Conservation (phyloP, 1,284 basidiomycete genomes). For the Leccinum griseonigrum region DNA sequence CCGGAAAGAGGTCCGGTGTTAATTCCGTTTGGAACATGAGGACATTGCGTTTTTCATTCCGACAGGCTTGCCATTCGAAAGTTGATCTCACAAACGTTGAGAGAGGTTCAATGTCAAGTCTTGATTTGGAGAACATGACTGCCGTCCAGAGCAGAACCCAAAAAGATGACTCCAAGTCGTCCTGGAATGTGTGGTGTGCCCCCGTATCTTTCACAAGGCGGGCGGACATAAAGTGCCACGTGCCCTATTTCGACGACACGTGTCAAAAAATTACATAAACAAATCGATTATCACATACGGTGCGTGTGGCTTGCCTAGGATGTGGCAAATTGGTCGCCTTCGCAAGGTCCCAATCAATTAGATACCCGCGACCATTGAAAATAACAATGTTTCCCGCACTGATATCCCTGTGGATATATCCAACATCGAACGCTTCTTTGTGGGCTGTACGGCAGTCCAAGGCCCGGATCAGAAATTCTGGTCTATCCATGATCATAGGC, state of each 20-base stretch:
- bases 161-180: slow-evolving; percentile 1
- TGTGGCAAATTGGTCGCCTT: background rate
- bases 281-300: background rate
- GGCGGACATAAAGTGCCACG: background rate
- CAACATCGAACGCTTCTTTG: background rate
- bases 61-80: background rate
- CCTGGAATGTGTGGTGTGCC: background rate
- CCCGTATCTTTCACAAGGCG: background rate
- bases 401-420: background rate
- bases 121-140: background rate
- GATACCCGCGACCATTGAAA: background rate
- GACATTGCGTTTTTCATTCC: background rate
- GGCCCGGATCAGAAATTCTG: background rate
- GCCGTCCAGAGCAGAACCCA: background rate
- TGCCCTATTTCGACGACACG: background rate
- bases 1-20: background rate
- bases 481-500: background rate
- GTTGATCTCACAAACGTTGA: background rate
- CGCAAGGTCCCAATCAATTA: background rate
- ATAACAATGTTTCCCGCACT: background rate
- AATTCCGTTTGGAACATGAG: background rate
- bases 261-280: background rate
- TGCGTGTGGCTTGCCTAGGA: background rate
- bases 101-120: background rate
- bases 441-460: background rate